A percentile compares a stretch with the other conserved stretches of the same genome.
Evolutionary conservation across 139 green algal species (phyloP).

Genomic region (Asterochloris sp.): DNA sequence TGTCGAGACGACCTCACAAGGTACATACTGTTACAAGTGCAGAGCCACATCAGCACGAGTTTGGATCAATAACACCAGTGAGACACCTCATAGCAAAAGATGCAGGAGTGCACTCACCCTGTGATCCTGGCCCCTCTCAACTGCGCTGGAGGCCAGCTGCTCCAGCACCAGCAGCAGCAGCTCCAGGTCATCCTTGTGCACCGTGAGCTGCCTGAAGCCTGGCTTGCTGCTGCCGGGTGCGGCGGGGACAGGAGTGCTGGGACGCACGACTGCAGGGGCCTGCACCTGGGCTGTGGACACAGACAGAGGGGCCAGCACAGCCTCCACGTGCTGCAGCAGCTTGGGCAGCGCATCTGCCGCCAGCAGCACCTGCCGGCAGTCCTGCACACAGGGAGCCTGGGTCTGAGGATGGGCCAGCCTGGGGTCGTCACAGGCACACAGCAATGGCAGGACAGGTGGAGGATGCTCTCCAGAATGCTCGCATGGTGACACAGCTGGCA

Average conservation of each 20-base stretch:
- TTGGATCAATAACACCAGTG: too few species aligned
- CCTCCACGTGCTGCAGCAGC: not conserved
- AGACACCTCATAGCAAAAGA: too few species aligned
- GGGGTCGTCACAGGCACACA: too few species aligned
- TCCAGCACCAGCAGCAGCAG: slow-evolving; percentile 39
- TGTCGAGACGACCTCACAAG: too few species aligned
- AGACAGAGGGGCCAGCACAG: slow-evolving; percentile 2
- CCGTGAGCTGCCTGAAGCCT: not conserved
- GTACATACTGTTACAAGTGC: too few species aligned
- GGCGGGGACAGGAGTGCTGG: not conserved
- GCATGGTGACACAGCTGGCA: too few species aligned
- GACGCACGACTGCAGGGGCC: not conserved
- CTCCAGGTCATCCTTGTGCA: slow-evolving; percentile 27
- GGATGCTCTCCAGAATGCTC: too few species aligned
- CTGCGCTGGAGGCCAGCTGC: slow-evolving; percentile 13
- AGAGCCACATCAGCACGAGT: too few species aligned
- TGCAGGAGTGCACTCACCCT: too few species aligned
- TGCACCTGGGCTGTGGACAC: not conserved
- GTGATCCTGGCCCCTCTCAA: too few species aligned
- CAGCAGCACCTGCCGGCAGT: not conserved
- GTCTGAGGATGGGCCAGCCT: too few species aligned
- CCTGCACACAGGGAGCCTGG: not conserved
- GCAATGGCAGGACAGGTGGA: too few species aligned
- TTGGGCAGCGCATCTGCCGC: not conserved
- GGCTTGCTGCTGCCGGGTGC: not conserved